Evolutionary conservation across 495 filamentous ascomycete genomes (phyloP).

Genomic region (Lophium mytilinum): DNA sequence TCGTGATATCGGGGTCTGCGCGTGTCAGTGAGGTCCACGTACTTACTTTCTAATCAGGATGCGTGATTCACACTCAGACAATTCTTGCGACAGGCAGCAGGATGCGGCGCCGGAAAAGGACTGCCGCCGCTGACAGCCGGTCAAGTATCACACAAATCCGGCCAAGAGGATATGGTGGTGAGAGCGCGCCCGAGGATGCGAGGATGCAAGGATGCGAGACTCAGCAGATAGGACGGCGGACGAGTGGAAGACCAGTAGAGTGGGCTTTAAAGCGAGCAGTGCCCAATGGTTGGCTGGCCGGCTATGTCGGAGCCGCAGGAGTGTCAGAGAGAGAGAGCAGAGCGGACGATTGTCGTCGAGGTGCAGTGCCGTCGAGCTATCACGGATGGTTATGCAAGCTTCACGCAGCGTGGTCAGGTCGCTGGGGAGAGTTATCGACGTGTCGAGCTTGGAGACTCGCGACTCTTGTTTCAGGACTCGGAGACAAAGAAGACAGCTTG

Average conservation of each 20-base stretch:
- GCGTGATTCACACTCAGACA: not conserved
- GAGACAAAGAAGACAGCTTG: no score
- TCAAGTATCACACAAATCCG: conserved; percentile 21
- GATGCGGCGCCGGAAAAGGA: conserved; percentile 23
- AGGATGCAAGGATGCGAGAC: conserved; percentile 14
- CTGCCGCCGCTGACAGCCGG: conserved; percentile 11
- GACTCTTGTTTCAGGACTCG: no score
- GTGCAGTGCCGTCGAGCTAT: no score
- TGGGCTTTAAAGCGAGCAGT: conserved; percentile 12
- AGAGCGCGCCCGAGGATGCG: conserved; percentile 8
- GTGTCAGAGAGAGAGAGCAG: not conserved
- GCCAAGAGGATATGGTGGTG: conserved; percentile 17
- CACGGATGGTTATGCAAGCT: no score
- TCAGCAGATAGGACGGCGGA: conserved; percentile 23
- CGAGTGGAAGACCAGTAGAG: conserved; percentile 25
- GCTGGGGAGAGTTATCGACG: no score
- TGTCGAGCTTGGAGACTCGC: no score
- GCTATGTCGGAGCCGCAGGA: conserved; percentile 16
- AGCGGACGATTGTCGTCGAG: no score
- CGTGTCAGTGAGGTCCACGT: conserved; percentile 16
- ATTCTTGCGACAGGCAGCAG: not conserved
- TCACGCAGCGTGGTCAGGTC: no score
- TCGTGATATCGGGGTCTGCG: conserved; percentile 12
- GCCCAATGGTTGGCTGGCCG: conserved; percentile 8
- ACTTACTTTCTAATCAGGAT: conserved; percentile 12